These are phyloP conservation scores for Hericium coralloides DNA, from an alignment of 768 basidiomycete genomes.

Conservation along the genomic window DNA sequence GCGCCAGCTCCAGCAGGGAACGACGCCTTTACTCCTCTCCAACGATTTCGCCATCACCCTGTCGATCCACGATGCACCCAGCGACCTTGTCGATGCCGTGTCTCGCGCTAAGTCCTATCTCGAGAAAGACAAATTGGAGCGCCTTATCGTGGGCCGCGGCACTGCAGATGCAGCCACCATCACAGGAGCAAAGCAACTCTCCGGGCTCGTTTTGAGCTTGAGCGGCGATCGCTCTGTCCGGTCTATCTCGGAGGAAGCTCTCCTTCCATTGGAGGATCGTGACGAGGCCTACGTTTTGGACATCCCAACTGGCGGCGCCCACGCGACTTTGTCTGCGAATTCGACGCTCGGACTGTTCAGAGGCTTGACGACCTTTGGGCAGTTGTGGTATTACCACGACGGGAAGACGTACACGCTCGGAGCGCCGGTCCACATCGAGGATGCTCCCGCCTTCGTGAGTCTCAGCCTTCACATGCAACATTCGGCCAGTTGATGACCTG, in stretches of 20 bases:
- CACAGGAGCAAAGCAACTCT: slow-evolving; percentile 32
- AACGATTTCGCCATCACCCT: slow-evolving; percentile 41
- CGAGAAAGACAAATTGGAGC: slow-evolving; percentile 43
- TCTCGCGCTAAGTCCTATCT: slow-evolving; percentile 29
- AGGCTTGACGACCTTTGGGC: slow-evolving; percentile 67
- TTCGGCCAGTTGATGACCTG: neutral
- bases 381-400: slow-evolving; percentile 49
- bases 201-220: slow-evolving; percentile 9
- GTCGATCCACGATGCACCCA: slow-evolving; percentile 32
- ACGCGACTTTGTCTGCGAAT: slow-evolving; percentile 49
- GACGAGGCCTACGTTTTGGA: slow-evolving; percentile 53
- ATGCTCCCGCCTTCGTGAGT: slow-evolving; percentile 59
- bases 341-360: slow-evolving; percentile 60
- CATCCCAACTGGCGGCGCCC: slow-evolving; percentile 43
- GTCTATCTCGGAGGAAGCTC: slow-evolving; percentile 39
- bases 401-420: slow-evolving; percentile 42
- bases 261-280: slow-evolving; percentile 38
- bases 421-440: slow-evolving; percentile 50
- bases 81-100: slow-evolving; percentile 49
- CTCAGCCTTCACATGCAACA: neutral
- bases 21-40: slow-evolving; percentile 29
- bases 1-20: slow-evolving; percentile 18
- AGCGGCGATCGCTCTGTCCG: neutral
- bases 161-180: slow-evolving; percentile 32
- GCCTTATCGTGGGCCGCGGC: slow-evolving; percentile 54